Evolutionary conservation across 2,329 filamentous ascomycete genomes (phyloP).

Genomic region (Dothistroma septosporum): DNA sequence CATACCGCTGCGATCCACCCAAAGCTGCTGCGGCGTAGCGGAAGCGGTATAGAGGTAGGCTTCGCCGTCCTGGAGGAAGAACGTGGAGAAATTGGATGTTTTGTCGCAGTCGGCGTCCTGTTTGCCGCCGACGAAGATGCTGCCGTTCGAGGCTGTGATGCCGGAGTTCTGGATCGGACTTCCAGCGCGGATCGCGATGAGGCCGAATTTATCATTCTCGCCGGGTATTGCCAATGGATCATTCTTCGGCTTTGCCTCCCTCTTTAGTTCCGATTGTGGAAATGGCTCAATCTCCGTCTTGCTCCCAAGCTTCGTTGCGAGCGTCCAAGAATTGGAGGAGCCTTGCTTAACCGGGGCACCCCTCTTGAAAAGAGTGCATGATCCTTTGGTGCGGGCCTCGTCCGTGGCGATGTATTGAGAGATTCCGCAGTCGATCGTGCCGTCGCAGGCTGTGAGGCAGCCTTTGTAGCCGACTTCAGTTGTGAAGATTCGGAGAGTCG

Average conservation of each 20-base stretch:
- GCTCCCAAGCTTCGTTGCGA: neutral
- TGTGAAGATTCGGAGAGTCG: conserved; percentile 5
- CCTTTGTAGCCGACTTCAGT: conserved; percentile 13
- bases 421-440: conserved; percentile 10
- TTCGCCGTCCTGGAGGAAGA: conserved; percentile 9
- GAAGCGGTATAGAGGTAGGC: conserved; percentile 10
- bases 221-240: neutral
- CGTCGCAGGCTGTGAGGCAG: conserved; percentile 17
- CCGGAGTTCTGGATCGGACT: conserved; percentile 18
- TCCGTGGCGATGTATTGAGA: conserved; percentile 11
- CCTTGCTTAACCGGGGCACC: neutral
- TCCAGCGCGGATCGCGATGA: conserved; percentile 21
- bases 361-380: conserved; percentile 8
- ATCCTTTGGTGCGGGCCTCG: conserved; percentile 9
- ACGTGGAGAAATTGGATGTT: conserved; percentile 8
- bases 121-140: conserved; percentile 17
- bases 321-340: neutral
- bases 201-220: conserved; percentile 14
- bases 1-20: conserved; percentile 16
- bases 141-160: conserved; percentile 16
- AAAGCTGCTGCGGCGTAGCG: conserved; percentile 13
- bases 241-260: neutral
- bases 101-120: conserved; percentile 13
- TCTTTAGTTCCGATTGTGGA: neutral
- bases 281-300: neutral